Base-by-base conservation (phyloP, 495 filamentous ascomycete genomes). In the Evansstolkia leycettana region DNA sequence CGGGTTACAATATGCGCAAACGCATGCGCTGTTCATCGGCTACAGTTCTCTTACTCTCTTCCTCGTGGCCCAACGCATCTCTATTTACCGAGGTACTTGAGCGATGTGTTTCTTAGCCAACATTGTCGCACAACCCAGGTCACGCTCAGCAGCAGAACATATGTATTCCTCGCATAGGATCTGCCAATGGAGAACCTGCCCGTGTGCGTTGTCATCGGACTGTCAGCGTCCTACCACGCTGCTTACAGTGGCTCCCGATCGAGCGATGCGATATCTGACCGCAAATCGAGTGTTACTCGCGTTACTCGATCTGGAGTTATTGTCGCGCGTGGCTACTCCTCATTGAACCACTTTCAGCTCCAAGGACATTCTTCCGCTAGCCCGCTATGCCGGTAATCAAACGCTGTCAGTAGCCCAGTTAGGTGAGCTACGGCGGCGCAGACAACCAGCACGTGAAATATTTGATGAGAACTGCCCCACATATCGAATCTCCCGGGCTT, bases 371-470 rank as follows among this genome's bases (percentile, higher is more conserved):
- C 40, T 31, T 57, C 63, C 43, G 63, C 58, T 42, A 44, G 48
- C 31, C 62, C 62, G 42, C 59, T 62, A 44, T 68, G 64, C 46
- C 62, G 55, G 52, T 72, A 62, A 49, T 79, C 69, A 46, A 75
- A 75, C 17, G 75, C 75, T 34, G 57, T 54, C 36, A 77, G 41
- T 13, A 78, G 53, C 24, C 73, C 75, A 18, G 65, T 59, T 42
- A 79, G 52, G 54, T 80, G 76, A 34, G 70, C 56, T 17, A 66
- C 46, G 7, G 69, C 72, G 5, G 73, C 76, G 33, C 71, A 57
- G n/a, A 78, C 66, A 9, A 78, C 73, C 9, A 80, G 48, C 34
- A 78, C 57, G 54, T 80, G 76, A 50, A 79, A 78, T 30, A 78
- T 70, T 45, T 80, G 76, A 48, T 80, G 76, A 6, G 72, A 76